Evolutionary conservation across 805 yeast species (phyloP), one percentile per base, ranked within the genome.

Genomic region (Millerozyma miso): DNA sequence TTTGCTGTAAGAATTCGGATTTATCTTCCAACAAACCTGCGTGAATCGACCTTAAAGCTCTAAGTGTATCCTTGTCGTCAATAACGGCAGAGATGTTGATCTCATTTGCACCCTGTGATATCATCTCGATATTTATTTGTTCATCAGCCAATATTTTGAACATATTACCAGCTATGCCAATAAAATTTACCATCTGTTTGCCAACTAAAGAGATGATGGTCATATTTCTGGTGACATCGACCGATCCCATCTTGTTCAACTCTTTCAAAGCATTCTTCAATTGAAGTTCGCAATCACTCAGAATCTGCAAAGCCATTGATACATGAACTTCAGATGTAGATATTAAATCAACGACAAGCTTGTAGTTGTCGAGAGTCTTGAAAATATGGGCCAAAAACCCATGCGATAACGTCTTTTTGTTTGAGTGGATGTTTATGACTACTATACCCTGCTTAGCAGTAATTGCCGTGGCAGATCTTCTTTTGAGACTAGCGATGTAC

Each of bases 301-400:
- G 82, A 47, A 84, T 80, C 51, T 88, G 95, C 51, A 93, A 73
- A 3, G 99, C 99, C 98, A 93, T 91, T 14, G 98, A 91, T 19
- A 93, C 96, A 59, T 93, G 97, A 10, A 93, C 99, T 64, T 93
- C 98, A 0, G 97, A 88, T 3, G 99, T 93, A 37, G 97, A 88
- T 56, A 93, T 91, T 58, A 93, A 79, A 66, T 93, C 99, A 35
- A 93, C 98, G 38, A 91, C 97, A 40, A 91, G 69, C 62, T 80
- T 81, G 67, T 79, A 85, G 51, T 76, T 81, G 67, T 93, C 97
- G 58, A 93, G 73, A 19, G 88, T 85, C 41, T 88, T 79, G 61
- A 93, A 93, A 42, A 93, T 87, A 50, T 80, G 82, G 12, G 98
- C 98, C 57, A 93, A 72, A 69, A 93, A 93, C 3, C 98, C 99